Percentiles rank a stretch among this genome's conserved stretches.
Evolutionary conservation across 805 yeast species (phyloP).

Genomic region (Saccharomycopsis oosterbeekiorum): DNA sequence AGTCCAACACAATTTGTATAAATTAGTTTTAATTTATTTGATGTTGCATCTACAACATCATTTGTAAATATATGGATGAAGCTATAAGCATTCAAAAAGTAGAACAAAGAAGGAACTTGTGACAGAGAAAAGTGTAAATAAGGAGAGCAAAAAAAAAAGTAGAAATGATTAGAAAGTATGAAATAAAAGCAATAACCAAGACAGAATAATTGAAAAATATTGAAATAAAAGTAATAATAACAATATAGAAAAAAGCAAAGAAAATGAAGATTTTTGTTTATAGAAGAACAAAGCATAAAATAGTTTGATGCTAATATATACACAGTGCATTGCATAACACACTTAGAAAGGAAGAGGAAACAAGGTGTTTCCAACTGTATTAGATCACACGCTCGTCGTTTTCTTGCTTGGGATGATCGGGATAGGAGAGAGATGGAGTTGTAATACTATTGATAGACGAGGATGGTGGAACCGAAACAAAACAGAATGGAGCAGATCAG

Average conservation of each 20-base stretch:
- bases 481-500: no score
- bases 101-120: background rate
- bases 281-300: background rate
- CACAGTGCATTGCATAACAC: background rate
- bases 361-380: background rate
- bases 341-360: background rate
- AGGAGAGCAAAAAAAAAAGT: background rate
- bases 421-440: no score
- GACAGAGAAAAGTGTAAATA: background rate
- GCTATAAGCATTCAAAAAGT: background rate
- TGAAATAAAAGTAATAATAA: slow-evolving; percentile 22
- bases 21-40: background rate
- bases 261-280: background rate
- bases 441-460: no score
- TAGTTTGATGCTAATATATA: background rate
- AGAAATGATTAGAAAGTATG: background rate
- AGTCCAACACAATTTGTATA: no score
- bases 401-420: no score
- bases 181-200: background rate
- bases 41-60: background rate
- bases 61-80: background rate
- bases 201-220: background rate
- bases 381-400: no score
- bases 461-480: no score
- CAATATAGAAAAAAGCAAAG: slow-evolving; percentile 22